These are phyloP conservation scores for Begonia masoniana DNA, from an alignment of 306 rosid species.

Conservation along the genomic window DNA sequence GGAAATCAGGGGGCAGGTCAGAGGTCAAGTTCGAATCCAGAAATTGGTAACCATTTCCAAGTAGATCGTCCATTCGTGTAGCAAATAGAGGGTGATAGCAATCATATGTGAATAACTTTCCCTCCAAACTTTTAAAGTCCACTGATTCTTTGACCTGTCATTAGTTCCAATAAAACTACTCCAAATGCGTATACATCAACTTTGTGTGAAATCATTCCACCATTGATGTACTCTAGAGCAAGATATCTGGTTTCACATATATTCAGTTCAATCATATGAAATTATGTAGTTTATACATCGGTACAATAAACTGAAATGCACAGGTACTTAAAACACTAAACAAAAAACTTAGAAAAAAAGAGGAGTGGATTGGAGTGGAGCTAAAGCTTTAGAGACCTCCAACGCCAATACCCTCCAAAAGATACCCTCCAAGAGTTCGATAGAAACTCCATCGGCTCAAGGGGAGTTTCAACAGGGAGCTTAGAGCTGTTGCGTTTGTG, in stretches of 20 bases:
- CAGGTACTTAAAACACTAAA: too few relatives aligned
- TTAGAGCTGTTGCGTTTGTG: too few relatives aligned
- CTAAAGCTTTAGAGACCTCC: too few relatives aligned
- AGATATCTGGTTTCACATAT: conserved; percentile 47
- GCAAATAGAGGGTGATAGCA: conserved; percentile 47
- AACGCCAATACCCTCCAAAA: too few relatives aligned
- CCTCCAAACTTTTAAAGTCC: too few relatives aligned
- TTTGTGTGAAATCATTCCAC: conserved; percentile 63
- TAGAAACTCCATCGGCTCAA: too few relatives aligned
- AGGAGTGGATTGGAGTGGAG: too few relatives aligned
- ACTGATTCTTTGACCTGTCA: conserved; percentile 58
- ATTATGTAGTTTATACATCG: too few relatives aligned
- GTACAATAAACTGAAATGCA: too few relatives aligned
- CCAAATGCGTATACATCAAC: conserved; percentile 92
- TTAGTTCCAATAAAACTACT: conserved; percentile 59
- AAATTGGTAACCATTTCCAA: conserved; percentile 32
- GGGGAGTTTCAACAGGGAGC: too few relatives aligned
- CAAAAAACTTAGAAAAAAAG: background rate
- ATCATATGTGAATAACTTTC: conserved; percentile 34
- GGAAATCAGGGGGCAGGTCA: conserved; percentile 42
- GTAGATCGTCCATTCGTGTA: conserved; percentile 37
- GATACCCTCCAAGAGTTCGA: too few relatives aligned
- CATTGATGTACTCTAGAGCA: conserved; percentile 74
- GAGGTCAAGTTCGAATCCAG: conserved; percentile 45
- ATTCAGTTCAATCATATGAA: conserved; percentile 12